Conservation (phyloP, 495 filamentous ascomycete genomes). For the Bacidia gigantensis region DNA sequence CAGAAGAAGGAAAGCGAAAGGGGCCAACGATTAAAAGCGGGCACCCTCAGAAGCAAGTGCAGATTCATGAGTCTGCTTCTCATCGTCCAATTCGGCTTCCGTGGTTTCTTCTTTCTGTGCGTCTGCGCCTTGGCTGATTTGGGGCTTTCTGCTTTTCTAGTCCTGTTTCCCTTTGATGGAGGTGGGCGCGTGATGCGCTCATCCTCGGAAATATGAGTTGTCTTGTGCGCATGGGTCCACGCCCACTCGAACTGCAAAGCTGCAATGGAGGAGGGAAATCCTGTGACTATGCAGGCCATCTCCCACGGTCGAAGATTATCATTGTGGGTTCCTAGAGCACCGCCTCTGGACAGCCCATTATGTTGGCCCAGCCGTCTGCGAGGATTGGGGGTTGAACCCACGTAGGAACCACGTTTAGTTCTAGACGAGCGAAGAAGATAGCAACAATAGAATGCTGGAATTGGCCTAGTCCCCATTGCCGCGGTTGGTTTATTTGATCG, state of each 20-base stretch:
- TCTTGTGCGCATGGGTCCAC: conserved; percentile 67
- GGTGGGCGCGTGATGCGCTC: conserved; percentile 33
- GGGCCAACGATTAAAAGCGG: conserved; percentile 71
- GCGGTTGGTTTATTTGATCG: neutral
- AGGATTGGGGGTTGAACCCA: conserved; percentile 86
- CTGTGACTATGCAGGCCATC: conserved; percentile 76
- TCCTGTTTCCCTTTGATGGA: conserved; percentile 27
- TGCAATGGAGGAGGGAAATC: conserved; percentile 73
- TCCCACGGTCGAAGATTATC: conserved; percentile 72
- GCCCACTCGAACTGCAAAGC: conserved; percentile 99
- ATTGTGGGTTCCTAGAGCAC: conserved; percentile 60
- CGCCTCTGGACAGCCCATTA: conserved; percentile 68
- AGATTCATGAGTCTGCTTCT: conserved; percentile 56
- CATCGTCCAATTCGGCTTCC: conserved; percentile 43
- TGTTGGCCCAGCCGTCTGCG: conserved; percentile 71
- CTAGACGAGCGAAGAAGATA: conserved; percentile 76
- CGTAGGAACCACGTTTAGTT: conserved; percentile 52
- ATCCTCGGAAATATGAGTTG: conserved; percentile 51
- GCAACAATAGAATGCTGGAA: conserved; percentile 62
- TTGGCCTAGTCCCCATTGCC: conserved; percentile 32
- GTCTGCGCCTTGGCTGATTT: neutral
- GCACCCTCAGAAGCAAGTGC: conserved; percentile 61
- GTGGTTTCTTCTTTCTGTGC: neutral
- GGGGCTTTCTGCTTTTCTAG: conserved; percentile 8
- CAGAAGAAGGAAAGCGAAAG: conserved; percentile 68